Evolutionary conservation across 2,329 filamentous ascomycete species (phyloP), one percentile per base, ranked within the genome.

Genomic region (Colletotrichum tamarilloi): DNA sequence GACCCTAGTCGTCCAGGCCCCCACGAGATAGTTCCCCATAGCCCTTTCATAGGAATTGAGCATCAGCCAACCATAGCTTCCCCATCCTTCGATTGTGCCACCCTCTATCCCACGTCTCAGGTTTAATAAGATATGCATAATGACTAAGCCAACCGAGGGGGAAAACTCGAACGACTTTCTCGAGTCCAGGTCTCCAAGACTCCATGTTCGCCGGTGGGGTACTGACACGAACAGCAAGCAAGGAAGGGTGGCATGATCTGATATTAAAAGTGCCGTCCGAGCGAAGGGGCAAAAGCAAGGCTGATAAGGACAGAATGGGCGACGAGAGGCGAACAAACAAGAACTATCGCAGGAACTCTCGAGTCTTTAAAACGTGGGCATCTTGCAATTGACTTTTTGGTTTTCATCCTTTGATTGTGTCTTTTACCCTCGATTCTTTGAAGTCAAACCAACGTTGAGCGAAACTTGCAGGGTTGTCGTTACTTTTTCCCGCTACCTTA

Each of bases 241-340:
- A 52, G 70, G 60, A 59, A 64, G 32, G 46, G 35, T 62, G 60
- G 55, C 60, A 70, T 73, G 60, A 65, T 70, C 60, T 70, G 67
- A 65, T 57, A 58, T 62, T 42, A 22, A 56, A 66, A 22, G 46
- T 57, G 56, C 53, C 32, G 56, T 57, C 67, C 26, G 38, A 62
- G 71, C 60, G 28, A 52, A 26, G 19, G 16, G 35, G 11, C 57
- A 57, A 30, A 62, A 30, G 60, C 24, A 59, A 38, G 42, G 42
- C 42, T 19, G 42, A 49, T n/a, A 5, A 14, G 42, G n/a, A 42
- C 38, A 16, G 14, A 32, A n/a, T 7, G 52, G 52, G 11, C 19
- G 1, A 49, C 42, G 12, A 38, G 2, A 38, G 2, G 22, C n/a
- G 1, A 26, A 55, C 24, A 32, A 35, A 22, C n/a, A 63, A 55